Percentiles rank a stretch among this genome's conserved stretches.
phyloP scores from a whole-genome alignment of 1,139 yeast species.

The Williopsis jadinii region DNA sequence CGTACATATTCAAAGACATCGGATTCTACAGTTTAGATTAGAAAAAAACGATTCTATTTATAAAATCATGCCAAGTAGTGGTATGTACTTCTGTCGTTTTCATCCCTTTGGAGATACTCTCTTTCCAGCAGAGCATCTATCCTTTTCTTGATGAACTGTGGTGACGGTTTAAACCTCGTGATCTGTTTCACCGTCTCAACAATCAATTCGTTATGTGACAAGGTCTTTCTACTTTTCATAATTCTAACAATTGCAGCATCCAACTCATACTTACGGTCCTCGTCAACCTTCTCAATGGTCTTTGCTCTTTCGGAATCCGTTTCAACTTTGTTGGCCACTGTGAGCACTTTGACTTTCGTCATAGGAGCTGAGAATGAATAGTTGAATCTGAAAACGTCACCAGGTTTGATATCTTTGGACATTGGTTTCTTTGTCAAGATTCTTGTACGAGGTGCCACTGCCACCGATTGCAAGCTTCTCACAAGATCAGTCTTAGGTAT shows the following conservation, averaged over 20 bases:
- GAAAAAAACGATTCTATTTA: neutral
- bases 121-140: constrained; percentile 77
- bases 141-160: constrained; percentile 62
- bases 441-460: constrained; percentile 78
- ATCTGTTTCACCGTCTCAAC: constrained; percentile 62
- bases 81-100: constrained; percentile 52
- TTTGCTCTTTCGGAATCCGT: constrained; percentile 36
- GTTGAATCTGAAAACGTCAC: constrained; percentile 66
- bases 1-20: no score
- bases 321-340: constrained; percentile 41
- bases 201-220: constrained; percentile 59
- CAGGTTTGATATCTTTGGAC: constrained; percentile 59
- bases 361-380: constrained; percentile 65
- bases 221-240: constrained; percentile 67
- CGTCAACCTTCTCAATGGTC: constrained; percentile 26
- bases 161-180: constrained; percentile 63
- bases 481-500: constrained; percentile 69
- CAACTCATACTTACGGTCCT: constrained; percentile 51
- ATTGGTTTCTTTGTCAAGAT: constrained; percentile 66
- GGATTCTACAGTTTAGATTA: no score
- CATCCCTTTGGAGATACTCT: constrained; percentile 75
- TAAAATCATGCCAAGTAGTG: constrained; percentile 58
- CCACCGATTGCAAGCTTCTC: constrained; percentile 76
- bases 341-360: constrained; percentile 68
- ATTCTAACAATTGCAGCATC: constrained; percentile 89